These are phyloP conservation scores for Dovyalis caffra DNA, from an alignment of 345 rosid genomes.

Conservation along the genomic window DNA sequence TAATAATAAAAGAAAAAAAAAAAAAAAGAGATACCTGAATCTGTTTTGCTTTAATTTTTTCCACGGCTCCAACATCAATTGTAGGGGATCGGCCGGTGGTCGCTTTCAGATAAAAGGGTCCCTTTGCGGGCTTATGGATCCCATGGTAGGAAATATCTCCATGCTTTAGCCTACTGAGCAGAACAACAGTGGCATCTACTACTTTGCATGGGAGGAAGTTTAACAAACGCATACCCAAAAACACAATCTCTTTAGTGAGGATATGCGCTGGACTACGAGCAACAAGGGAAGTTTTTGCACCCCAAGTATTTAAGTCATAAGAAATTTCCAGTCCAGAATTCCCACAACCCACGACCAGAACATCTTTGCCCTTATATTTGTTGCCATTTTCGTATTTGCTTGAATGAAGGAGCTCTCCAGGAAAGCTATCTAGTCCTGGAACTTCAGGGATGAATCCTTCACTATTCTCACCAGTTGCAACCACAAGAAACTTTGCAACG, in stretches of 20 bases:
- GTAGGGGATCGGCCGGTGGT: not conserved
- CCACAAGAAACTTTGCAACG: constrained; percentile 41
- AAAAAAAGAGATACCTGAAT: too few relatives aligned
- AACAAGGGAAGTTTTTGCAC: constrained; percentile 43
- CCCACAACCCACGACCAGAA: constrained; percentile 63
- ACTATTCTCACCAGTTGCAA: constrained; percentile 49
- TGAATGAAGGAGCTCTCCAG: constrained; percentile 48
- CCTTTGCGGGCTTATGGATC: not conserved
- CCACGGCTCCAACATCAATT: not conserved
- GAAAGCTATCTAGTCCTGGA: constrained; percentile 36
- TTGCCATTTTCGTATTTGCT: constrained; percentile 35
- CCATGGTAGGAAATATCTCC: constrained; percentile 18
- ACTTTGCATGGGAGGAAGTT: constrained; percentile 15
- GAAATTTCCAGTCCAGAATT: constrained; percentile 73
- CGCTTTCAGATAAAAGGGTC: not conserved
- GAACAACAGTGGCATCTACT: constrained; percentile 31
- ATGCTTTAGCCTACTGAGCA: constrained; percentile 13
- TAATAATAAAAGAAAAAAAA: too few relatives aligned
- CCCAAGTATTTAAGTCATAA: constrained; percentile 37
- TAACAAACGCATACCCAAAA: constrained; percentile 29
- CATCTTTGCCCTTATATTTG: constrained; percentile 29
- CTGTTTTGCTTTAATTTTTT: too few relatives aligned
- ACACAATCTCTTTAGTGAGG: constrained; percentile 32
- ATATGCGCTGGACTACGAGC: constrained; percentile 47
- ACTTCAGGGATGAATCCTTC: constrained; percentile 39